Percentiles rank a stretch among this genome's conserved stretches.
These are phyloP conservation scores for Sanghuangporus sanghuang DNA, from an alignment of 1,284 basidiomycete genomes.

Conservation along the genomic window DNA sequence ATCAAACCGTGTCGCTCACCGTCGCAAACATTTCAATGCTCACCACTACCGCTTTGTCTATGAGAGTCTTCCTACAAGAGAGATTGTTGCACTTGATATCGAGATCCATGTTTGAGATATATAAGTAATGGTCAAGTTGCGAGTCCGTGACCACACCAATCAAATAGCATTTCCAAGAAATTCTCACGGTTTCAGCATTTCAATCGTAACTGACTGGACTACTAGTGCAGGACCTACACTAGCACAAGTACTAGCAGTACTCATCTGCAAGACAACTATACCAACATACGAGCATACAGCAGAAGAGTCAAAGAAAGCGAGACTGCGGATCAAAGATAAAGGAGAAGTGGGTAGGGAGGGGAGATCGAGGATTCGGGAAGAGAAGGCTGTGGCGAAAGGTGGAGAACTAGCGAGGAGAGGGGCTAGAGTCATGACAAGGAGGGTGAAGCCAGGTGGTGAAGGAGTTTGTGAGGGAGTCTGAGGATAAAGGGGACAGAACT, in stretches of 20 bases:
- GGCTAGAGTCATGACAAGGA: not conserved
- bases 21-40: constrained; percentile 24
- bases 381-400: not conserved
- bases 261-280: too few species aligned
- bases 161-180: too few species aligned
- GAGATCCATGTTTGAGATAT: constrained; percentile 31
- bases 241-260: too few species aligned
- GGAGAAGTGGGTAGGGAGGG: not conserved
- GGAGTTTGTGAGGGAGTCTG: not conserved
- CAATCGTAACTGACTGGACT: too few species aligned
- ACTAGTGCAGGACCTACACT: too few species aligned
- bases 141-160: not conserved
- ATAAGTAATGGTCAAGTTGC: not conserved
- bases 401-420: not conserved
- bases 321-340: too few species aligned
- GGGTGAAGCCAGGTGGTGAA: not conserved
- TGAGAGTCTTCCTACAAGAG: constrained; percentile 57
- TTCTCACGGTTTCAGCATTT: too few species aligned
- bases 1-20: not conserved
- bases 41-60: constrained; percentile 79
- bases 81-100: constrained; percentile 71
- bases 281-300: too few species aligned
- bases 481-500: not conserved
- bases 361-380: not conserved
- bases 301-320: too few species aligned